Evolutionary conservation across 2,329 filamentous ascomycete genomes (phyloP).

Genomic region (Colletotrichum caudatum): DNA sequence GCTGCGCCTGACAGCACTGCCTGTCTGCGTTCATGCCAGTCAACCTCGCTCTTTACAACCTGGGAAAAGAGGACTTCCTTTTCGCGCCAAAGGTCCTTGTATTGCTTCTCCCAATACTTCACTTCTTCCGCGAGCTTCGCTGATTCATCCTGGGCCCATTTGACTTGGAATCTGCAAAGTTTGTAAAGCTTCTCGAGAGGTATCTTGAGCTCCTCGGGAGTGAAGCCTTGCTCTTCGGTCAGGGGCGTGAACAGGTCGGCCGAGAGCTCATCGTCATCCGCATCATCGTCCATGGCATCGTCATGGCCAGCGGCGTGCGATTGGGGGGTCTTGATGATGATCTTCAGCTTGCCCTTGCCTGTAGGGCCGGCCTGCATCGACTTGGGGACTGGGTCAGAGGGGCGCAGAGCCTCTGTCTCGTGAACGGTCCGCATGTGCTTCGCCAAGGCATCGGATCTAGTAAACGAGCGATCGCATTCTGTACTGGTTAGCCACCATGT

Average conservation of each 20-base stretch:
- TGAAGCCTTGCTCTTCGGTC: conserved; percentile 72
- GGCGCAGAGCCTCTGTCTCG: conserved; percentile 93
- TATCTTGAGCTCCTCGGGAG: conserved; percentile 72
- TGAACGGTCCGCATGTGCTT: conserved; percentile 99
- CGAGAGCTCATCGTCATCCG: conserved; percentile 66
- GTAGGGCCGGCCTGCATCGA: conserved; percentile 66
- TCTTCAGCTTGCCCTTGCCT: conserved; percentile 68
- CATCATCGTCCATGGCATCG: conserved; percentile 65
- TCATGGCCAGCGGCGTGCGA: conserved; percentile 69
- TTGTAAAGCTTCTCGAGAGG: conserved; percentile 71
- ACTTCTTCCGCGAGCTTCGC: conserved; percentile 74
- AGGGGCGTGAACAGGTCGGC: conserved; percentile 69
- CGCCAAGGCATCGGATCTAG: conserved; percentile 91
- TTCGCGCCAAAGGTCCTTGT: conserved; percentile 80
- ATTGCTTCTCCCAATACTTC: conserved; percentile 73
- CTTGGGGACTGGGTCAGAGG: conserved; percentile 79
- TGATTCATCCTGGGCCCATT: conserved; percentile 77
- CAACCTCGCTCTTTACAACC: conserved; percentile 73
- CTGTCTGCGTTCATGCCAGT: conserved; percentile 71
- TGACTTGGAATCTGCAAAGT: conserved; percentile 77
- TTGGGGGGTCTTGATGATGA: conserved; percentile 72
- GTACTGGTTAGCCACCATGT: conserved; percentile 43
- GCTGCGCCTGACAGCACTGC: conserved; percentile 64
- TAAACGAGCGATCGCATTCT: conserved; percentile 99
- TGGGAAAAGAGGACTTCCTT: conserved; percentile 85